Base-by-base conservation (phyloP, 108 stramenopile genomes). In the Seminavis robusta region DNA sequence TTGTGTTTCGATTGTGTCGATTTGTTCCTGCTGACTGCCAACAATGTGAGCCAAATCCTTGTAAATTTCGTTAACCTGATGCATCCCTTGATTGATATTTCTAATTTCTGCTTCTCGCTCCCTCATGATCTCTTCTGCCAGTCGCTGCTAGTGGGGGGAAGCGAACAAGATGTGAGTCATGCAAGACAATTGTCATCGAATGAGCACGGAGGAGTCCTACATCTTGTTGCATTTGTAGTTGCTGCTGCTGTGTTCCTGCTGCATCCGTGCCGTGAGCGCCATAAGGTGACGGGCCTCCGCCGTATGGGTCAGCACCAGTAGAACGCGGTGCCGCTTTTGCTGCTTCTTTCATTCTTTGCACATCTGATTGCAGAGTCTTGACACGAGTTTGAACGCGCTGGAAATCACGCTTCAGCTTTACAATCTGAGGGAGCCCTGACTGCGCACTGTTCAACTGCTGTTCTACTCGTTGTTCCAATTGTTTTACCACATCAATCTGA, bases 11-110 rank as follows among this genome's bases (percentile, higher is more conserved):
- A 94, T 77, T 41, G 78, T 63, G 67, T 94, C 93, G 3, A 94
- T 67, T 23, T 90, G 83, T 38, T 88, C 93, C 55, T 94, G 93
- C 58, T 94, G 93, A 21, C 53, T 58, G 31, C 81, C 86, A 4
- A 94, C 93, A 52, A 94, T 73, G 44, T 86, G 74, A 0, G 89
- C 93, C 45, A 94, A 58, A 65, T 94, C 88, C 63, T 86, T 86
- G 85, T 90, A 94, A 33, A 94, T 94, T 66, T 94, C 87, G 72
- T 94, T 94, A 38, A 94, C 93, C 33, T 76, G 76, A 63, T 89
- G 84, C 87, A 94, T 90, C 16, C 83, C 80, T 52, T 82, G 71
- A 57, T 94, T 88, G 55, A 94, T 94, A 27, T 78, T 82, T 24
- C 81, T 69, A 50, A 94, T 86, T 70, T 94, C 93, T 54, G 86